These are phyloP conservation scores for Saccharomycopsis malanga DNA, from an alignment of 805 yeast species.

Conservation along the genomic window DNA sequence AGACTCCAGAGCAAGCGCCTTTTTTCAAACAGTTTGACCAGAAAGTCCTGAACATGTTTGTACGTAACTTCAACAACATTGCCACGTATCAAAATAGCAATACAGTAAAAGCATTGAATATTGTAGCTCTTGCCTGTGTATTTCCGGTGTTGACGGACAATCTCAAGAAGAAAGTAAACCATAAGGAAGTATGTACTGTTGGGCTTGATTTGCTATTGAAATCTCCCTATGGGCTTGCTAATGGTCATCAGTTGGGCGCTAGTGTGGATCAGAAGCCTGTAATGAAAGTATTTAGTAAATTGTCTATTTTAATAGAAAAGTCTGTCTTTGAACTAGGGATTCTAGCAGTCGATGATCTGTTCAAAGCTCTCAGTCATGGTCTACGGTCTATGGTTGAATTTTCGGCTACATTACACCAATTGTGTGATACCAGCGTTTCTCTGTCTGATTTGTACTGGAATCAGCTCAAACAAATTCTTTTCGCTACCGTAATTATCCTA, in stretches of 20 bases:
- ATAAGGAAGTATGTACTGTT: constrained; percentile 1
- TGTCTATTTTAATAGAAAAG: constrained; percentile 9
- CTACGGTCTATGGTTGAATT: no score
- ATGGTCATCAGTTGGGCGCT: background rate
- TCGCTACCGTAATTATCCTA: constrained; percentile 20
- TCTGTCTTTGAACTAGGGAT: background rate
- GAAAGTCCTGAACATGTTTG: constrained; percentile 1
- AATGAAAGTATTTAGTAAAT: constrained; percentile 6
- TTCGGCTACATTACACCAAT: no score
- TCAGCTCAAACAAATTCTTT: constrained; percentile 16
- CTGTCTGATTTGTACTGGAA: no score
- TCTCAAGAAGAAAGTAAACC: background rate
- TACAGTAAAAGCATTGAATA: constrained; percentile 9
- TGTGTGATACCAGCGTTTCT: no score
- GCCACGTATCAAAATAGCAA: background rate
- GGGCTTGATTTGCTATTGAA: constrained; percentile 6
- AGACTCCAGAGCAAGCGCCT: constrained; percentile 6
- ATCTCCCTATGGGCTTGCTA: constrained; percentile 8
- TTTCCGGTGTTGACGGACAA: constrained; percentile 6
- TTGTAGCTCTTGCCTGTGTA: constrained; percentile 12
- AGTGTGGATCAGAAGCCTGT: constrained; percentile 6
- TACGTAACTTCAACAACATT: constrained; percentile 4
- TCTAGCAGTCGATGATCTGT: background rate
- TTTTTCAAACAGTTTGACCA: constrained; percentile 17
- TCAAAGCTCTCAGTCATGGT: background rate